Evolutionary conservation across 108 stramenopile genomes (phyloP), one percentile per base, ranked within the genome.

Genomic region (Cyclotella cryptica): DNA sequence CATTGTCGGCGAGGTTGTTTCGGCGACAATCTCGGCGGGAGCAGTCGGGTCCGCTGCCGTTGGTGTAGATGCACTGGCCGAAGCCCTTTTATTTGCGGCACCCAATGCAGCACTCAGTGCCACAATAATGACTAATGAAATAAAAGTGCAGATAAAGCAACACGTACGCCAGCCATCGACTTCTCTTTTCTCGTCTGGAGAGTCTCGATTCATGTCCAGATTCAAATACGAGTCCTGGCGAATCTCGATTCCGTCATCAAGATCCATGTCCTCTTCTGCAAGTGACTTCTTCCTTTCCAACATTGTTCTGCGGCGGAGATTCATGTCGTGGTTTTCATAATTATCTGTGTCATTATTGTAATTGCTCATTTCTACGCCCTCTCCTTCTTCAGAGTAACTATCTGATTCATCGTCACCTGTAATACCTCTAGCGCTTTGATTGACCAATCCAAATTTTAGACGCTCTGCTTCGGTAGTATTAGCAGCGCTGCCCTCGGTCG

Each of bases 81-180:
- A 43, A 18, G 55, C 28, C 15, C 47, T 27, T 43, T 62, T 69
- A n/a, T 69, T 77, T 1, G 79, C 60, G 14, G 27, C 41, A 21
- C 66, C 44, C 43, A 80, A 74, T 6, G 72, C 66, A 26, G 53
- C 59, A 30, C 70, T 66, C 49, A 80, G 51, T 27, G 66, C 66
- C 43, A 80, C 49, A n/a, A 80, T 74, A 42, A 80, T 69, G 28
- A 74, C 44, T 11, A 73, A 62, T 29, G 60, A 74, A 43, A 67
- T 10, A 74, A 29, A 59, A 21, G 79, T 52, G 40, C 17, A 74
- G 12, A 74, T 42, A 14, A 62, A 17, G 54, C 60, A 80, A n/a
- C 73, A 41, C 46, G 22, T 39, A 0, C 72, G 62, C 79, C 79
- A 80, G 19, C 53, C 53, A 12, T 66, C 65, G 18, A 53, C 42